Evolutionary conservation across 2,329 filamentous ascomycete genomes (phyloP), one percentile per base, ranked within the genome.

Genomic region (Tolypocladium paradoxum): DNA sequence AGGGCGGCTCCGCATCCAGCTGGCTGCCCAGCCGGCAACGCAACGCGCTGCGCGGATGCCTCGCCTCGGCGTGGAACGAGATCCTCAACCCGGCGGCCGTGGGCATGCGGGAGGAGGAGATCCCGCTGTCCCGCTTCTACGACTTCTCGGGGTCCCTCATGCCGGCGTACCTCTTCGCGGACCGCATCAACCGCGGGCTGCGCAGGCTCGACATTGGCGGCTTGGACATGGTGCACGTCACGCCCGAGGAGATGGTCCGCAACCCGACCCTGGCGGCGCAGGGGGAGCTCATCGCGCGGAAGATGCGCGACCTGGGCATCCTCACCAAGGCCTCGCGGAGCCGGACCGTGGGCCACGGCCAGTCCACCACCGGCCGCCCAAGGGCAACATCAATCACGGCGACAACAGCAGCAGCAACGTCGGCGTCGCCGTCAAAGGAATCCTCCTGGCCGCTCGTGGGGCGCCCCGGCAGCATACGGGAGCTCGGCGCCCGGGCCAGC

Each of bases 221-320:
- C 2, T 61, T 71, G 6, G 70, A 72, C 16, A 61, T 63, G 11
- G 61, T 76, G 6, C 63, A 60, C 24, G 62, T 79, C 45, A 70
- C 69, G 0, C 71, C 74, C 51, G 74, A 76, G 49, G 76, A 79
- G 34, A 68, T 80, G 24, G 63, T 79, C n/a, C 65, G 73, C 14
- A 64, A 77, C 55, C 74, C 77, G 6, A 78, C 75, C 24, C 76
- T 78, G 71, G 63, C 69, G 38, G 65, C 68, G 18, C 77, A 80
- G 53, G 72, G 76, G 55, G 75, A 76, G 54, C 65, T 75, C 12
- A 58, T 75, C 36, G 54, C 60, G 6, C 54, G 54, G 29, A 63
- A 60, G n/a, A 63, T 68, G 43, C 61, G 49, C 33, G 56, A 59
- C 8, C 50, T 56, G 2, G 62, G 53, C 6, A 55, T 55, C 4